Evolutionary conservation across 108 stramenopile species (phyloP), one percentile per base, ranked within the genome.

Genomic region (Asterionellopsis glacialis): DNA sequence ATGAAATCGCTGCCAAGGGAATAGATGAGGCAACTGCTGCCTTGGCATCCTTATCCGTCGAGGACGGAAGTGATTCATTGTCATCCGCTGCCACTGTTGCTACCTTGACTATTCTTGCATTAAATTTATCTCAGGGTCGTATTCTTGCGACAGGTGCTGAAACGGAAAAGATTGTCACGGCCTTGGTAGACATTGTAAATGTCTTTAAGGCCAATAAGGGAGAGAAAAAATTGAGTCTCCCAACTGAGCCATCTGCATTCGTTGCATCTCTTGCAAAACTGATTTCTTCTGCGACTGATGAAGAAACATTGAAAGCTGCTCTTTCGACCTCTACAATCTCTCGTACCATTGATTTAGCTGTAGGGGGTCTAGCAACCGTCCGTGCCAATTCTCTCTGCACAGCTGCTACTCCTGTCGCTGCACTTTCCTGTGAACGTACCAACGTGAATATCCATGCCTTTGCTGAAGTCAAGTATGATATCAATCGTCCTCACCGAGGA

Each of bases 401-500:
- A 3, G 57, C 23, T 16, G 18, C 57, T 28, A 43, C 41, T 19
- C 57, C 57, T 3, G 22, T 78, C 13, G 74, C 81, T 25, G 61
- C 77, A 13, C 71, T 82, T 41, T 75, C 81, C 11, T 57, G 51
- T 23, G 81, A 82, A 41, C 57, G 74, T 4, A 42, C 55, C 52
- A 47, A 33, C n/a, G 40, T 19, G 10, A 24, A 27, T 50, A 51
- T 73, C 21, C 53, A 59, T 3, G 39, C 72, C 13, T 76, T 44
- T 57, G 73, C 72, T 39, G 55, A 73, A 7, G 42, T 26, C 12
- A 53, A 43, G 19, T 82, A 75, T 54, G 81, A 82, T 59, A 74
- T 72, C 39, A 41, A 61, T 26, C 73, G 81, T 39, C 81, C 81
- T 57, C 81, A 82, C 41, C 65, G 81, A 5, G 81, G 74, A 38